phyloP scores from a whole-genome alignment of 805 yeast species.

The Saccharomycopsis microspora region DNA sequence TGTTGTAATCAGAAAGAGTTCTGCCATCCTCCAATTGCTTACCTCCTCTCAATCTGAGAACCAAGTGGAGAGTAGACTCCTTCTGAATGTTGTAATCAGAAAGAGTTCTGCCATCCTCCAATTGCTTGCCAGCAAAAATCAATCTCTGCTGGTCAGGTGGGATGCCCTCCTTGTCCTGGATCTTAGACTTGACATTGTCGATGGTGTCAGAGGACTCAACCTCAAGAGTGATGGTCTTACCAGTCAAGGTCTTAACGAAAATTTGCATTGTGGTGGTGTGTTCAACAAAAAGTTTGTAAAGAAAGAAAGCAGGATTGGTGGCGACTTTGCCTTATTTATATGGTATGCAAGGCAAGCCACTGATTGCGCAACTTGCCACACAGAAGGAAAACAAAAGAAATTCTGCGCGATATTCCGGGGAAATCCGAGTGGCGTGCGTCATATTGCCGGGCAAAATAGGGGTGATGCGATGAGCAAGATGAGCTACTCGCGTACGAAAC shows the following conservation, averaged over 20 bases:
- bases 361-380: too few relatives aligned
- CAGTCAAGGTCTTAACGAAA: slow-evolving; percentile 80
- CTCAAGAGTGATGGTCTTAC: slow-evolving; percentile 95
- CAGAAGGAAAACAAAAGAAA: too few relatives aligned
- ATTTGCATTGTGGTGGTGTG: slow-evolving; percentile 57
- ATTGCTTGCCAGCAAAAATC: slow-evolving; percentile 99
- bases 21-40: slow-evolving; percentile 96
- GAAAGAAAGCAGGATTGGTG: too few relatives aligned
- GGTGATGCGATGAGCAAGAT: too few relatives aligned
- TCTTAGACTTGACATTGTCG: slow-evolving; percentile 97
- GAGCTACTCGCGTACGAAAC: too few relatives aligned
- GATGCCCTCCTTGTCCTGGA: slow-evolving; percentile 98
- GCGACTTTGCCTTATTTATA: too few relatives aligned
- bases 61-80: slow-evolving; percentile 96
- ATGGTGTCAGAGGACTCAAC: slow-evolving; percentile 98
- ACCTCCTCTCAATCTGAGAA: slow-evolving; percentile 96
- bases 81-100: slow-evolving; percentile 99
- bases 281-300: too few relatives aligned
- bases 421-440: too few relatives aligned
- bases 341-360: too few relatives aligned
- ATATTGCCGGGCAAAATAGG: too few relatives aligned
- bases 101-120: slow-evolving; percentile 97
- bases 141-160: slow-evolving; percentile 99
- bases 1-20: slow-evolving; percentile 98
- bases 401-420: too few relatives aligned